These are phyloP conservation scores for Naganishia friedmannii DNA, from an alignment of 768 basidiomycete species.

Conservation along the genomic window DNA sequence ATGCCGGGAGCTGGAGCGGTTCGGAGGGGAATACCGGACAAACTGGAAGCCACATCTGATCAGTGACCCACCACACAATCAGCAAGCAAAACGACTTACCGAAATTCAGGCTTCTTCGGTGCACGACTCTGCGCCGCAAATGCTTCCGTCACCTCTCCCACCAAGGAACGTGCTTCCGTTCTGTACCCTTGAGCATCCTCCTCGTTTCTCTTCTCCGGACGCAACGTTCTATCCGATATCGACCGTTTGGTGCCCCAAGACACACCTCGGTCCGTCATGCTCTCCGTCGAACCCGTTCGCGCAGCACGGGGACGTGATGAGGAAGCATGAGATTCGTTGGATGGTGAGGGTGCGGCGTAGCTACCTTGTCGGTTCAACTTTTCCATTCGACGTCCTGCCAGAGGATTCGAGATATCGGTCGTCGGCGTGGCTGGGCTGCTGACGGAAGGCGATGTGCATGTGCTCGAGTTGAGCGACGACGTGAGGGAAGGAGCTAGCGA, in stretches of 20 bases:
- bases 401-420: not conserved
- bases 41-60: not conserved
- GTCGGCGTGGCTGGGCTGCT: constrained; percentile 18
- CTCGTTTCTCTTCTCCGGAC: constrained; percentile 6
- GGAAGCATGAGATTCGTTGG: not conserved
- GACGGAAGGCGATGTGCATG: not conserved
- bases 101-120: constrained; percentile 14
- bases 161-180: not conserved
- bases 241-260: constrained; percentile 21
- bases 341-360: not conserved
- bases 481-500: constrained; percentile 10
- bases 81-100: not conserved
- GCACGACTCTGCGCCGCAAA: not conserved
- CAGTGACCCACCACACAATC: not conserved
- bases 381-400: not conserved
- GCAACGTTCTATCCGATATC: constrained; percentile 10
- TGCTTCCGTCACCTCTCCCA: not conserved
- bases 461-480: constrained; percentile 4
- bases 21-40: constrained; percentile 17
- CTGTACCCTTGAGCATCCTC: not conserved
- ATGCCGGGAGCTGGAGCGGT: not conserved
- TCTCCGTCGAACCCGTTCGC: constrained; percentile 4
- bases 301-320: not conserved
- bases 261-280: constrained; percentile 13
- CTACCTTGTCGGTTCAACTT: not conserved